Evolutionary conservation across 2,329 filamentous ascomycete genomes (phyloP).

Genomic region (Westerdykella ornata): DNA sequence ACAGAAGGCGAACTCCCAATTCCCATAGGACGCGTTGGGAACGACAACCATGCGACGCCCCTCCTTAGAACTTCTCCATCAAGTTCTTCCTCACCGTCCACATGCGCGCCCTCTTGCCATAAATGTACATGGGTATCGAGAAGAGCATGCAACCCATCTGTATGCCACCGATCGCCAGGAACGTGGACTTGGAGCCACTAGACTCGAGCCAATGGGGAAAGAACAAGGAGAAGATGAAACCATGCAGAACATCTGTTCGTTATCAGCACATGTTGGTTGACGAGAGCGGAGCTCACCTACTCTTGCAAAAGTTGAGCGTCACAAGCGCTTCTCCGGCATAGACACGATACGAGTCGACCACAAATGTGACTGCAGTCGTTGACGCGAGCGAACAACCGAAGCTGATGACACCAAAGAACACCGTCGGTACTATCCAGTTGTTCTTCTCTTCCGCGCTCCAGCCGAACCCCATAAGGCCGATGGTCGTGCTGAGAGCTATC

Average conservation of each 20-base stretch:
- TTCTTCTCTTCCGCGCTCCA: constrained; percentile 75
- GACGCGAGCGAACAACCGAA: constrained; percentile 88
- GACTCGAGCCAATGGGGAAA: constrained; percentile 74
- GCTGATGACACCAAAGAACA: constrained; percentile 87
- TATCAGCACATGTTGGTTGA: constrained; percentile 7
- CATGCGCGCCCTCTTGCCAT: constrained; percentile 83
- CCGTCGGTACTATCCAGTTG: constrained; percentile 81
- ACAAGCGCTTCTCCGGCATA: constrained; percentile 93
- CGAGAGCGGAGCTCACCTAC: constrained; percentile 34
- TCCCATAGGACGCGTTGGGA: no score
- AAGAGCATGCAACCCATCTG: constrained; percentile 68
- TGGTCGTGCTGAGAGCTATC: constrained; percentile 67
- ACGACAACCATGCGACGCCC: no score
- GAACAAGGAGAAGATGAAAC: constrained; percentile 81
- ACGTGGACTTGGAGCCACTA: constrained; percentile 71
- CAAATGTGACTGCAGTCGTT: constrained; percentile 89
- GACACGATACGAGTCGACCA: constrained; percentile 85
- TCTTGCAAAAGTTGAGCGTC: constrained; percentile 91
- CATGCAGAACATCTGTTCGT: constrained; percentile 66
- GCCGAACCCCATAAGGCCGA: constrained; percentile 93
- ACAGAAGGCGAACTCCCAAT: no score
- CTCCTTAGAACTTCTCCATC: constrained; percentile 65
- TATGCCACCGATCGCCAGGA: constrained; percentile 75
- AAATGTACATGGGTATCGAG: constrained; percentile 90
- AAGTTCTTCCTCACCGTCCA: constrained; percentile 84